Evolutionary conservation across 1,284 basidiomycete species (phyloP).

Genomic region (Ustilago hordei): DNA sequence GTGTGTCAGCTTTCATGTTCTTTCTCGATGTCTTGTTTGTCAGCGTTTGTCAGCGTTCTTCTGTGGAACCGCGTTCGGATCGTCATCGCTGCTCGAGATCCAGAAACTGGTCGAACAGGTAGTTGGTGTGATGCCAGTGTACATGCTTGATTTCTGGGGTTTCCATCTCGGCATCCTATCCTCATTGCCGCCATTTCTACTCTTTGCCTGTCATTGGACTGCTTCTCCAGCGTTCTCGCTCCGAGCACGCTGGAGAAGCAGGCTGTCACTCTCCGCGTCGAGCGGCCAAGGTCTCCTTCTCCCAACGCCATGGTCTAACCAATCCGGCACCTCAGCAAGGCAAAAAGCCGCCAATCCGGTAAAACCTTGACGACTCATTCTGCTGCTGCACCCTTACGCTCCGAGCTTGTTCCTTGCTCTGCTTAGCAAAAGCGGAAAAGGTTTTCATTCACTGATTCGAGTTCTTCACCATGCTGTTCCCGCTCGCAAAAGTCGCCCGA

Average conservation of each 20-base stretch:
- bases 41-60: conserved; percentile 37
- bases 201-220: background rate
- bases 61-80: background rate
- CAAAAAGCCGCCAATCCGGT: conserved; percentile 26
- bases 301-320: conserved; percentile 20
- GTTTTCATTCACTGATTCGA: background rate
- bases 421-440: conserved; percentile 19
- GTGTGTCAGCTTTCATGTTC: conserved; percentile 4
- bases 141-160: conserved; percentile 19
- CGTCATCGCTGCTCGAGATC: conserved; percentile 9
- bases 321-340: background rate
- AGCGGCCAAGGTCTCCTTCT: no score
- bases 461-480: background rate
- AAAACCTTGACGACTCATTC: conserved; percentile 9
- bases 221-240: conserved; percentile 6
- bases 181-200: background rate
- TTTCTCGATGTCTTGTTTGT: conserved; percentile 17
- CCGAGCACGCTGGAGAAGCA: background rate
- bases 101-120: background rate
- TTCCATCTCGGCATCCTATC: conserved; percentile 17
- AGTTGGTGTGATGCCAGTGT: conserved; percentile 10
- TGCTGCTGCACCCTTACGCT: conserved; percentile 1
- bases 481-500: background rate
- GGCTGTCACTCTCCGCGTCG: background rate
- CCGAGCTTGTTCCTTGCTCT: background rate